These are phyloP conservation scores for Thuja plicata DNA, from an alignment of 83 land plant species.

Conservation along the genomic window DNA sequence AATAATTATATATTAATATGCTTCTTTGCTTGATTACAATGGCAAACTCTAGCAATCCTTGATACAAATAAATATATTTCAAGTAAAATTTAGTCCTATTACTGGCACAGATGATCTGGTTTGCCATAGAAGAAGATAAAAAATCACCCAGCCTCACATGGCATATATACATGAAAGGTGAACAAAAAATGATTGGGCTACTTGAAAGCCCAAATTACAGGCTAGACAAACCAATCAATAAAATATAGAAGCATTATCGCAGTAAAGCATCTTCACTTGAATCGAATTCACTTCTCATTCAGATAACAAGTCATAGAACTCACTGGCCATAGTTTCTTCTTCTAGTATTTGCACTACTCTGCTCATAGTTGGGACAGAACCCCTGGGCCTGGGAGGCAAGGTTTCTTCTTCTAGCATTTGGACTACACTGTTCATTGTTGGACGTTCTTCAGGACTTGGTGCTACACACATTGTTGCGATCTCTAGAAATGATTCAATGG, in stretches of 20 bases:
- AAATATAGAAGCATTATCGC: not conserved
- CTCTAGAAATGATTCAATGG: conserved; percentile 66
- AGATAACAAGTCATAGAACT: conserved; percentile 31
- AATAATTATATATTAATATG: not conserved
- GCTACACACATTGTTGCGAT: conserved; percentile 72
- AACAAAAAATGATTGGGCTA: conserved; percentile 4
- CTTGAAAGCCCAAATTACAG: not conserved
- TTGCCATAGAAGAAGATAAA: not conserved
- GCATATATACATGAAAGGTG: conserved; percentile 1
- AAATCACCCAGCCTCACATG: not conserved
- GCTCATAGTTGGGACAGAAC: conserved; percentile 76
- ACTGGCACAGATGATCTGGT: conserved; percentile 6
- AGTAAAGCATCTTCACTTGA: not conserved
- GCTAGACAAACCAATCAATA: not conserved
- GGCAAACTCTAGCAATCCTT: not conserved
- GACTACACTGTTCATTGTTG: conserved; percentile 74
- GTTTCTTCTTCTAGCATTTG: conserved; percentile 85
- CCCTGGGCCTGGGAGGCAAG: conserved; percentile 76
- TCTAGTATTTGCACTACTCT: conserved; percentile 75
- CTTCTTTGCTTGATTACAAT: not conserved
- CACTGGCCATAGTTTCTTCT: conserved; percentile 78
- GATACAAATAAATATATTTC: not conserved
- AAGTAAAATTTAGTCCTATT: not conserved
- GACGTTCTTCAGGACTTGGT: conserved; percentile 73
- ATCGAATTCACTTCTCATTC: conserved; percentile 1